Conservation (phyloP, 495 filamentous ascomycete genomes). For the Hypoxylon lenormandii region DNA sequence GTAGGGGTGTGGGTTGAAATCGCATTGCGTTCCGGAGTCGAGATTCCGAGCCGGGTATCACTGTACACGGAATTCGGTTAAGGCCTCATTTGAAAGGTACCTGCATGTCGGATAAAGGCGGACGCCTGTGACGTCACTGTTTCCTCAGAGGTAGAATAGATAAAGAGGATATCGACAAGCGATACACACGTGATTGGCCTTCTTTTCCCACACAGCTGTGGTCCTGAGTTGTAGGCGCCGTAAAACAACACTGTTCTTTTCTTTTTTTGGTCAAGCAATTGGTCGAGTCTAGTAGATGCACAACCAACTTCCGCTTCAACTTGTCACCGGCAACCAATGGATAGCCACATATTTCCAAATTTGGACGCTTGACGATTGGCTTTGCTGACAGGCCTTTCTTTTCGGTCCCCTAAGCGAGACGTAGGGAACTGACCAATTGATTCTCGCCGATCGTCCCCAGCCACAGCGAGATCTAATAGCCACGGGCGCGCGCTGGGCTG, state of each 20-base stretch:
- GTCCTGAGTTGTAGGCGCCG: background rate
- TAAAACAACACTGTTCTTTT: background rate
- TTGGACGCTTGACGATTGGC: background rate
- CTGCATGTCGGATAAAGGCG: constrained; percentile 18
- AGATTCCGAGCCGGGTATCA: background rate
- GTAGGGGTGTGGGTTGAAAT: background rate
- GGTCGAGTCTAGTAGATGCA: constrained; percentile 1
- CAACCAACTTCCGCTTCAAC: constrained; percentile 8
- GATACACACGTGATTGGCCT: constrained; percentile 35
- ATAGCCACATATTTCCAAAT: background rate
- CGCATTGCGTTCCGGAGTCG: background rate
- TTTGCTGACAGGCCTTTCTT: background rate
- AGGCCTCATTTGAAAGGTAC: background rate
- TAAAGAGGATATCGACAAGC: constrained; percentile 26
- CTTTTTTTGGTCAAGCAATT: background rate
- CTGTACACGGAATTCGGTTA: too few species aligned
- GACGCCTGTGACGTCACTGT: constrained; percentile 35
- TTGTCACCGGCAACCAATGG: constrained; percentile 1
- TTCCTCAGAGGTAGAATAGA: background rate
- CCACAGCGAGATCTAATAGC: constrained; percentile 3
- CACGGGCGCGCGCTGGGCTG: background rate
- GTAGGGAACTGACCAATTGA: constrained; percentile 11
- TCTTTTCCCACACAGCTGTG: constrained; percentile 2
- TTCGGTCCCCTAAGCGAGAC: background rate
- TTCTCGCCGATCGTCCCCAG: constrained; percentile 3